Percentiles rank a stretch among this genome's conserved stretches.
These are phyloP conservation scores for Viola pubescens DNA, from an alignment of 441 rosid species.

Conservation along the genomic window DNA sequence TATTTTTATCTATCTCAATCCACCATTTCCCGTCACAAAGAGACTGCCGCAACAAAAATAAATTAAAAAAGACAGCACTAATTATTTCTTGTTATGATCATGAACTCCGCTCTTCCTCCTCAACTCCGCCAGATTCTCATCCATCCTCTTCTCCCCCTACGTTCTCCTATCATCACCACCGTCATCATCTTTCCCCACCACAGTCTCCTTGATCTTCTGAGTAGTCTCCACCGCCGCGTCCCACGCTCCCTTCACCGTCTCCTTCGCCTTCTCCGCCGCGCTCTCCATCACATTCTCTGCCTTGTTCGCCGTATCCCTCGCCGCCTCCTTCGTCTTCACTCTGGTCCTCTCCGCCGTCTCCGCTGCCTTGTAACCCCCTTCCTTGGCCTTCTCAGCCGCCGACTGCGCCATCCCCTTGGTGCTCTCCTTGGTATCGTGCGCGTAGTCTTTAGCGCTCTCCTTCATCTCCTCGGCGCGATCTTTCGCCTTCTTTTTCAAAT, in stretches of 20 bases:
- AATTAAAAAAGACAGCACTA: too few relatives aligned
- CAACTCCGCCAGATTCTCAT: slow-evolving; percentile 31
- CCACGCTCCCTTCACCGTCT: slow-evolving; percentile 35
- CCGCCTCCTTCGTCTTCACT: slow-evolving; percentile 31
- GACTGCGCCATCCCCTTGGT: slow-evolving; percentile 15
- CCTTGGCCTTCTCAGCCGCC: slow-evolving; percentile 24
- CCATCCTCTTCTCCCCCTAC: slow-evolving; percentile 23
- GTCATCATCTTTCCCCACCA: slow-evolving; percentile 41
- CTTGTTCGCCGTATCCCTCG: slow-evolving; percentile 38
- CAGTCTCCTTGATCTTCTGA: slow-evolving; percentile 53
- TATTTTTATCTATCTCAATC: too few relatives aligned
- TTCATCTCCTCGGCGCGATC: slow-evolving; percentile 22
- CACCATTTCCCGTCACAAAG: too few relatives aligned
- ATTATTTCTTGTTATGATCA: slow-evolving; percentile 14
- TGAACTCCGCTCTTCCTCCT: slow-evolving; percentile 24
- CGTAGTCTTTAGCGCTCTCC: slow-evolving; percentile 23
- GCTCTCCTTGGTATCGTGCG: slow-evolving; percentile 17
- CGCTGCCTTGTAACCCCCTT: slow-evolving; percentile 18
- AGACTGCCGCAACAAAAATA: too few relatives aligned
- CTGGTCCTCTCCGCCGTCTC: slow-evolving; percentile 22
- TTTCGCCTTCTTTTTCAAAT: slow-evolving; percentile 28
- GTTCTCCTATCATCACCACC: slow-evolving; percentile 21
- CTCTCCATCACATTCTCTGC: slow-evolving; percentile 25
- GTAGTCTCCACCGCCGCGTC: slow-evolving; percentile 44
- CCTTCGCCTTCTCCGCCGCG: slow-evolving; percentile 31